Base-by-base conservation (phyloP, 129 eudicot genomes). In the Artemisia annua region DNA sequence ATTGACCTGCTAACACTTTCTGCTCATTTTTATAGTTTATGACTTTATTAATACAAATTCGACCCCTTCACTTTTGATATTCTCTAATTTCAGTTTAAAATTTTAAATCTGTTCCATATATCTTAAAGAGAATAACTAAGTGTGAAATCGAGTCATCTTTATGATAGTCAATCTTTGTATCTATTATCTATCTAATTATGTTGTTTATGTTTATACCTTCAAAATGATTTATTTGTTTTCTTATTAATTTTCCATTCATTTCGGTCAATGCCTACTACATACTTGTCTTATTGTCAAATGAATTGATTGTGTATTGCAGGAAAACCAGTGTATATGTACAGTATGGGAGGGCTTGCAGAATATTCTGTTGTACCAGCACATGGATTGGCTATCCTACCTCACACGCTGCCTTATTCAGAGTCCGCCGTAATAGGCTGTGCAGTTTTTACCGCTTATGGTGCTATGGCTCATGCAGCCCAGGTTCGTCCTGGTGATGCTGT, bases 271-370 rank as follows among this genome's bases (percentile, higher is more conserved):
- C 12, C 59, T 46, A 24, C 64, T 24, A 9, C 3, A 61, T 61
- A 70, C 68, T 72, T 59, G 76, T 59, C 24, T 15, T 10, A 55
- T 55, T 65, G 76, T 59, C 5, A 6, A 48, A 43, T 20, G 44
- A 56, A 15, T 56, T 18, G 49, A 54, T 39, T 71, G 20, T 72
- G 18, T 55, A 17, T 11, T 85, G 81, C 87, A 95, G 97, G 88
- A 74, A 95, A 90, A 69, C 99, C 97, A 8, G 97, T 90, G 30
- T 95, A 90, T 74, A 95, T 95, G 99, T 95, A 95, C 83, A 95
- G 99, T 78, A 95, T 95, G 99, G 99, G 99, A 60, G 99, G 99
- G 12, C 89, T 95, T 74, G 99, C 99, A 16, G 99, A 95, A 72
- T 95, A 79, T 73, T 76, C 91, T 32, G 94, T 90, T 18, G 96